A percentile compares a stretch with the other conserved stretches of the same genome.
Conservation (phyloP, 768 basidiomycete species). For the Suillus decipiens region DNA sequence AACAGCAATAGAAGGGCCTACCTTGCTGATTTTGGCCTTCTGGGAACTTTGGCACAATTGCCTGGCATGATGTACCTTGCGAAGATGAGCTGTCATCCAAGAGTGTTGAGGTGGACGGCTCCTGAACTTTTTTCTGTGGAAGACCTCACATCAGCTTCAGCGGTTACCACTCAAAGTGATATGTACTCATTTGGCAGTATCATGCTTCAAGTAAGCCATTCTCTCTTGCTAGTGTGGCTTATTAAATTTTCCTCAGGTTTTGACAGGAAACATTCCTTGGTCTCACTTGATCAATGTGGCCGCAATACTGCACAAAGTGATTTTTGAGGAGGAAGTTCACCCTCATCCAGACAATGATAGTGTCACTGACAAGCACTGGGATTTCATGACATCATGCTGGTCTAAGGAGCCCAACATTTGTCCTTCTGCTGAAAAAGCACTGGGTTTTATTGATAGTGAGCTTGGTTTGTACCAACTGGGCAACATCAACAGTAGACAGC, state of each 20-base stretch:
- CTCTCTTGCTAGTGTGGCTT: too few species aligned
- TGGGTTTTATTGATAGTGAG: slow-evolving; percentile 2
- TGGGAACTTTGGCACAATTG: slow-evolving; percentile 37
- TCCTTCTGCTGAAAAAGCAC: not conserved
- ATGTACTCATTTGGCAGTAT: too few species aligned
- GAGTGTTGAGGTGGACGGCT: slow-evolving; percentile 45
- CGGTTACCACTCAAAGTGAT: too few species aligned
- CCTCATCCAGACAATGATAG: not conserved
- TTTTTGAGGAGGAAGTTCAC: not conserved
- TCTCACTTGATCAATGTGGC: too few species aligned
- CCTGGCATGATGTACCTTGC: slow-evolving; percentile 20
- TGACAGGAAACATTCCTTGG: too few species aligned
- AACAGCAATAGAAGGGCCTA: slow-evolving; percentile 38
- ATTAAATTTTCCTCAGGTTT: too few species aligned
- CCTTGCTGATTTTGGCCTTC: slow-evolving; percentile 48
- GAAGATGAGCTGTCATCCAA: slow-evolving; percentile 9
- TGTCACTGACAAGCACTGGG: not conserved
- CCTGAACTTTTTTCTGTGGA: slow-evolving; percentile 32
- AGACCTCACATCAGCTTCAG: not conserved
- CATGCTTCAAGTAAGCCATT: too few species aligned
- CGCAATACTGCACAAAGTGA: too few species aligned
- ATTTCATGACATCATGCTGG: not conserved
- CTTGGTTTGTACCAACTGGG: too few species aligned
- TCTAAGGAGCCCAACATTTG: not conserved
- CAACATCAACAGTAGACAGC: too few species aligned